Conservation (phyloP, 2,329 filamentous ascomycete species). For the Diaporthe capsici region DNA sequence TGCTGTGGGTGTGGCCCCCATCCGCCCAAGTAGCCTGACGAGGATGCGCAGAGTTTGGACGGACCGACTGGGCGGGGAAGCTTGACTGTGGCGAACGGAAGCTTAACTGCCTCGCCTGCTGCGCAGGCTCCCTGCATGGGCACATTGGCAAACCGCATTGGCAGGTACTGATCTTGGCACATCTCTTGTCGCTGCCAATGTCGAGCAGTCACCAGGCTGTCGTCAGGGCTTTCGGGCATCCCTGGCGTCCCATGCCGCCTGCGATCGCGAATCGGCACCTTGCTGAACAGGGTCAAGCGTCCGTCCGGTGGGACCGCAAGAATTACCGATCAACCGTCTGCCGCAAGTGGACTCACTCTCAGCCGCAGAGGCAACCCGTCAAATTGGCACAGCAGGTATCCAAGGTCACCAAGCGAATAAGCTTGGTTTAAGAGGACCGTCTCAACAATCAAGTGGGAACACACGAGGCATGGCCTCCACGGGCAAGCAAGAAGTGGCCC, state of each 20-base stretch:
- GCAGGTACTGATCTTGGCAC: slow-evolving; percentile 17
- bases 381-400: background rate
- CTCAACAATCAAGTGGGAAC: background rate
- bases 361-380: slow-evolving; percentile 16
- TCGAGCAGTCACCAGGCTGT: background rate
- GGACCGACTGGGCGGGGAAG: slow-evolving; percentile 30
- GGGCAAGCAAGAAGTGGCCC: background rate
- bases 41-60: slow-evolving; percentile 3
- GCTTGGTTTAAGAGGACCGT: background rate
- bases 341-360: background rate
- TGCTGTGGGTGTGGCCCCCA: background rate
- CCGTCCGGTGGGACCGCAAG: background rate
- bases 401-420: background rate
- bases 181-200: slow-evolving; percentile 1
- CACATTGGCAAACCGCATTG: slow-evolving; percentile 5
- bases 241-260: background rate
- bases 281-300: background rate
- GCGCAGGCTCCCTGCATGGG: background rate
- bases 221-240: background rate
- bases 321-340: background rate
- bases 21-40: background rate
- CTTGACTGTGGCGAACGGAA: slow-evolving; percentile 19
- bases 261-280: background rate
- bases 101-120: slow-evolving; percentile 12
- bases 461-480: background rate